Conservation (phyloP, 1,139 yeast species). For the Sugiyamaella xylanicola region DNA sequence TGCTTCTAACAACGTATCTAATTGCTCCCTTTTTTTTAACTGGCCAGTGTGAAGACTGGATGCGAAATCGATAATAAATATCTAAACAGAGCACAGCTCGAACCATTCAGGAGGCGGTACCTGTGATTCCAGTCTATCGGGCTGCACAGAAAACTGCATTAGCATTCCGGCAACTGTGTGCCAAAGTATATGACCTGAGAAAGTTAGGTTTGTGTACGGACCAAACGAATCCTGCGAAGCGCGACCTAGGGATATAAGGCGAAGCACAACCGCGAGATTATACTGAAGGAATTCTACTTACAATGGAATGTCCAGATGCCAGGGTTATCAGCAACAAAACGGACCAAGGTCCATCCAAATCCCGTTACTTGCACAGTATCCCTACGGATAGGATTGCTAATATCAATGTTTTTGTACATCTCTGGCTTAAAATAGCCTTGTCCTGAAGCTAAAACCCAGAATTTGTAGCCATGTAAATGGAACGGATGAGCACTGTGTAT, state of each 20-base stretch:
- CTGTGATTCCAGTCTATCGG: conserved; percentile 25
- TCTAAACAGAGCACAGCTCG: conserved; percentile 27
- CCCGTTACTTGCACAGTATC: conserved; percentile 67
- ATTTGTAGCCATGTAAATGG: conserved; percentile 86
- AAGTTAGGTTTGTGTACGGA: too few relatives aligned
- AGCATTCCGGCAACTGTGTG: conserved; percentile 55
- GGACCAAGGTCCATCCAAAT: conserved; percentile 57
- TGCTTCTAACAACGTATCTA: too few relatives aligned
- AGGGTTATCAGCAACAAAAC: conserved; percentile 69
- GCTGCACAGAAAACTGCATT: conserved; percentile 32
- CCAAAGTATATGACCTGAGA: conserved; percentile 65
- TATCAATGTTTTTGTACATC: conserved; percentile 46
- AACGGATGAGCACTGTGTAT: conserved; percentile 69
- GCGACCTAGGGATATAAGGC: too few relatives aligned
- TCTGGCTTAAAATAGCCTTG: conserved; percentile 49
- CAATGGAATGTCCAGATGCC: conserved; percentile 85
- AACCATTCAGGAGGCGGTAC: conserved; percentile 35
- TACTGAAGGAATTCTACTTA: conserved; percentile 6
- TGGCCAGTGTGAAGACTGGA: conserved; percentile 8
- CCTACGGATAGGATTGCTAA: conserved; percentile 55
- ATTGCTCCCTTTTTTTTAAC: not conserved
- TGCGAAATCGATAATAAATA: not conserved
- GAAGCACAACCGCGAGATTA: too few relatives aligned
- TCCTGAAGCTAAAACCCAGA: conserved; percentile 63
- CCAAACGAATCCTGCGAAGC: too few relatives aligned